Evolutionary conservation across 2,329 filamentous ascomycete species (phyloP).

Genomic region (Pseudocercospora ulei): DNA sequence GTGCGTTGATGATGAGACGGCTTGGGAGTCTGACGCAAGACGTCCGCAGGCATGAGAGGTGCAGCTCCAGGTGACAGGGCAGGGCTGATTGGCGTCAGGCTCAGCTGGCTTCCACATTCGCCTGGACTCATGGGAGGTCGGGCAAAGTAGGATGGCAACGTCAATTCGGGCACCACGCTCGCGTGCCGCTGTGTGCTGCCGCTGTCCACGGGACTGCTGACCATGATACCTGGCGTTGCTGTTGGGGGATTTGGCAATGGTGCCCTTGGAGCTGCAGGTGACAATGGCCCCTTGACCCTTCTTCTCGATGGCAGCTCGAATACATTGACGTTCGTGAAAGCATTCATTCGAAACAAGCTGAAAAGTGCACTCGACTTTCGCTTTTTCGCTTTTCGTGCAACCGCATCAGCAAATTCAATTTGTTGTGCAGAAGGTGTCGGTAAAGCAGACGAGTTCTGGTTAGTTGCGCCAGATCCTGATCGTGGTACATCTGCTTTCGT

Average conservation of each 20-base stretch:
- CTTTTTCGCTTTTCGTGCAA: constrained; percentile 1
- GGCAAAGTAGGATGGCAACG: constrained; percentile 18
- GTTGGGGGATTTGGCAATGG: neutral
- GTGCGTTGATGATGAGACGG: neutral
- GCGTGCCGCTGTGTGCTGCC: constrained; percentile 6
- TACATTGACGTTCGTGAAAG: constrained; percentile 13
- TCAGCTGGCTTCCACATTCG: constrained; percentile 16
- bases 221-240: constrained; percentile 17
- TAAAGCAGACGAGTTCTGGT: neutral
- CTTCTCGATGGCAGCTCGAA: constrained; percentile 3
- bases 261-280: neutral
- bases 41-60: constrained; percentile 5
- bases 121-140: constrained; percentile 8
- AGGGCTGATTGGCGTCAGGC: constrained; percentile 5
- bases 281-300: neutral
- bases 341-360: constrained; percentile 19
- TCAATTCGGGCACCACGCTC: constrained; percentile 17
- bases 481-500: neutral
- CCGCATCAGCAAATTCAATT: constrained; percentile 1
- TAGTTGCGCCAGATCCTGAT: neutral
- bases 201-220: constrained; percentile 14
- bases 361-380: constrained; percentile 21
- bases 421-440: neutral
- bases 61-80: constrained; percentile 11
- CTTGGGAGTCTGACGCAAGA: neutral